Conservation (phyloP, 768 basidiomycete genomes). For the Pleurotus tuber-regium region DNA sequence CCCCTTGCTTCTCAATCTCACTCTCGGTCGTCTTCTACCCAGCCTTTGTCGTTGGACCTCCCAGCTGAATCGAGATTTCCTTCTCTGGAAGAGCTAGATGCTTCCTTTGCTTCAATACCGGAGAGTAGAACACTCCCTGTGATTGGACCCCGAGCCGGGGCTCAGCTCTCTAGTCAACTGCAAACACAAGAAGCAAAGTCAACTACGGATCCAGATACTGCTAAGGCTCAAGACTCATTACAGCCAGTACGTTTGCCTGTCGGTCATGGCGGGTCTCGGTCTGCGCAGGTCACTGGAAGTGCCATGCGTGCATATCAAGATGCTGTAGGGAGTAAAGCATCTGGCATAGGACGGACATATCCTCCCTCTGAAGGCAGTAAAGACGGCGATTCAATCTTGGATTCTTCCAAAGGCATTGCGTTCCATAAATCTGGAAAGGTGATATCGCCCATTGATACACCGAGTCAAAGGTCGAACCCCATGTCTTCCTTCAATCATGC, state of each 20-base stretch:
- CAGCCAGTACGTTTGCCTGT: conserved; percentile 9
- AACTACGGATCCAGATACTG: conserved; percentile 8
- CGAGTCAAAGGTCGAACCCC: not conserved
- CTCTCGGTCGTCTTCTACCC: conserved; percentile 23
- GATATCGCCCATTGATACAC: not conserved
- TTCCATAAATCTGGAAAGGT: not conserved
- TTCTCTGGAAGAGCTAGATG: conserved; percentile 81
- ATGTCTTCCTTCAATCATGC: conserved; percentile 35
- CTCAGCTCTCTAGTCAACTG: conserved; percentile 3
- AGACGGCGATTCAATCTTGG: not conserved
- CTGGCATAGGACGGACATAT: not conserved
- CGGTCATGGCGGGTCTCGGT: conserved; percentile 41
- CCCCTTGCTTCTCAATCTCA: not conserved
- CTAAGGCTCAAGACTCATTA: conserved; percentile 7
- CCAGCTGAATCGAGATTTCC: conserved; percentile 78
- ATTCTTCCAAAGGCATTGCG: not conserved
- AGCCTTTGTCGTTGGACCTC: conserved; percentile 32
- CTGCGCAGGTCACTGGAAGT: conserved; percentile 55
- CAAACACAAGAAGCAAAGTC: conserved; percentile 13
- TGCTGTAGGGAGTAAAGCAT: conserved; percentile 4
- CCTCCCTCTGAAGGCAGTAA: not conserved
- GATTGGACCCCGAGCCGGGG: conserved; percentile 5
- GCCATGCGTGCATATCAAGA: conserved; percentile 42
- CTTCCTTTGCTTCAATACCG: conserved; percentile 36
- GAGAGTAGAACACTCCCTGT: conserved; percentile 8